These are phyloP conservation scores for Echeveria elegans DNA, from an alignment of 164 flowering plant species.

Conservation along the genomic window DNA sequence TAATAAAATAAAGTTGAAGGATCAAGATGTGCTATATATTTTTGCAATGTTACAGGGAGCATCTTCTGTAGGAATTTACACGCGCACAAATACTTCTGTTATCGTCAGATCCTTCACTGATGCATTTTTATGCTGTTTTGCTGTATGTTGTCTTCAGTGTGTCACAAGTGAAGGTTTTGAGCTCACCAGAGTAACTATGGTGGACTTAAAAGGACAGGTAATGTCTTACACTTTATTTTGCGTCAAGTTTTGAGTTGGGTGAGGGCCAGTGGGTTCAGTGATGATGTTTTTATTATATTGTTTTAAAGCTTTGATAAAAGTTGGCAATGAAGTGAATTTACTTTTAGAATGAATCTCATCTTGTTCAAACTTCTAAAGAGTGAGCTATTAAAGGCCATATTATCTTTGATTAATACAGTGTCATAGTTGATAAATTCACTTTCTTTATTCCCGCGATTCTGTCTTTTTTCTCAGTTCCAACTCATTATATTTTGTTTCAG, in stretches of 20 bases:
- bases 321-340: neutral
- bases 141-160: constrained; percentile 39
- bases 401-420: neutral
- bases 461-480: neutral
- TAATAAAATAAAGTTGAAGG: neutral
- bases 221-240: neutral
- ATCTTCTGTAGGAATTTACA: neutral
- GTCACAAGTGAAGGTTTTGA: constrained; percentile 77
- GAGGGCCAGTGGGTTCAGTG: neutral
- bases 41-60: neutral
- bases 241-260: neutral
- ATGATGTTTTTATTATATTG: neutral
- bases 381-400: neutral
- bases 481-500: constrained; percentile 23
- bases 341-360: neutral
- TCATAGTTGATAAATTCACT: neutral
- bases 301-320: neutral
- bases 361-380: neutral
- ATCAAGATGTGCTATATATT: neutral
- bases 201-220: constrained; percentile 76
- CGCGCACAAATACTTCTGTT: neutral
- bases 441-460: neutral
- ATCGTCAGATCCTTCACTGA: neutral
- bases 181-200: constrained; percentile 80
- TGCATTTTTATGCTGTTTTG: neutral